Evolutionary conservation across 805 yeast species (phyloP), one percentile per base, ranked within the genome.

Genomic region (Wickerhamia fluorescens): DNA sequence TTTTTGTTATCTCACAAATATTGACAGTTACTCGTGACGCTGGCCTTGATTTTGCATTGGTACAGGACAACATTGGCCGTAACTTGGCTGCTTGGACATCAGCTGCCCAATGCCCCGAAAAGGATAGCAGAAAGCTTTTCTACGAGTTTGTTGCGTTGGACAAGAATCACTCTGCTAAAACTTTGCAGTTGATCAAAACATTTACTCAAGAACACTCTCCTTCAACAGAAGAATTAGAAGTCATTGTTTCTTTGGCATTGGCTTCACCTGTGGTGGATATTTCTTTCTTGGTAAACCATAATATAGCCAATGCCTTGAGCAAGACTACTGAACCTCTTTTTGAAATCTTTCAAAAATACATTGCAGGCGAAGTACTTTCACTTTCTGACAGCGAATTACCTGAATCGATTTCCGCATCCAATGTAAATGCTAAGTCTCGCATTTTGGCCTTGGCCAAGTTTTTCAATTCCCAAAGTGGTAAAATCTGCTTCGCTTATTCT

Each of bases 131-230:
- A 35, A 14, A 38, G 10, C 33, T 52, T 14, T 62, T 63, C 45
- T 64, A 68, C 68, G 31, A 42, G 9, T 61, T 61, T 37, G 41
- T 64, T 32, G 20, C 36, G 10, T 61, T 62, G 47, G 68, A 63
- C 43, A 27, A 42, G 10, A 39, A 43, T 19, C 44, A 39, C 45
- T 38, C 63, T 8, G 34, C 40, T 16, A 37, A 46, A 30, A 42
- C 68, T 11, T 58, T 63, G 36, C 43, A 52, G 11, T 45, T 53
- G 31, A 60, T 63, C 42, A 52, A 58, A 36, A 35, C 42, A 9
- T 63, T 63, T 43, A 55, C 68, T 16, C 33, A 49, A 10, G 24
- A 34, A 8, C 52, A 45, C 41, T 25, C 41, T 21, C 36, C 59
- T 29, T 33, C 40, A 15, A 23, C 34, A 12, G 32, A 37, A 3